These are phyloP conservation scores for Bullera alba DNA, from an alignment of 768 basidiomycete genomes.

Conservation along the genomic window DNA sequence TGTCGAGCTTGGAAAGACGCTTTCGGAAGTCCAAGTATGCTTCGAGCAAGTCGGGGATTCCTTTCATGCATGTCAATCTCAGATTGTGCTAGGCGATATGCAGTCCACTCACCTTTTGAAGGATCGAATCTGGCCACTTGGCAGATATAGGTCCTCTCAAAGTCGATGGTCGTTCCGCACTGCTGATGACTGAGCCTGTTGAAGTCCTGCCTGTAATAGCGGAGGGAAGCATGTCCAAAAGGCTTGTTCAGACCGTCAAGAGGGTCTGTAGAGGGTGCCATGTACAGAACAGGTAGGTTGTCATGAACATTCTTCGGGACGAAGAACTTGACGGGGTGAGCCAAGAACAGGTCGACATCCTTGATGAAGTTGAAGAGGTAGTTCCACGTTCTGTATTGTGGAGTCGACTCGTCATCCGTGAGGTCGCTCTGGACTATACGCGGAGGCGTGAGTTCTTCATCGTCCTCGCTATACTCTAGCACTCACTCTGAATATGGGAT, in stretches of 20 bases:
- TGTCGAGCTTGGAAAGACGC: constrained; percentile 49
- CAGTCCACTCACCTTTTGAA: constrained; percentile 64
- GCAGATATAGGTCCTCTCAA: constrained; percentile 69
- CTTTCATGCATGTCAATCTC: constrained; percentile 7
- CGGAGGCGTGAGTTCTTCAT: background rate
- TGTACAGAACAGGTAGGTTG: constrained; percentile 41
- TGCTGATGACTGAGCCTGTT: constrained; percentile 36
- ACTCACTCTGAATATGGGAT: constrained; percentile 77
- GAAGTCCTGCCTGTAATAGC: constrained; percentile 41
- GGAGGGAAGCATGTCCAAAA: constrained; percentile 47
- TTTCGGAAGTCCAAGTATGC: constrained; percentile 78
- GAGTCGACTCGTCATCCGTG: constrained; percentile 69
- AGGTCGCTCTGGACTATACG: constrained; percentile 62
- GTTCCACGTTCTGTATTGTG: constrained; percentile 87
- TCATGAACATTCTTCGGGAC: constrained; percentile 77
- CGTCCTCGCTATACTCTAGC: background rate
- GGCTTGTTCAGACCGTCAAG: constrained; percentile 94
- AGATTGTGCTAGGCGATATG: background rate
- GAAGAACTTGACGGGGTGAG: constrained; percentile 73
- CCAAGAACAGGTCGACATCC: constrained; percentile 78
- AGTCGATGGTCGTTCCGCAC: constrained; percentile 43
- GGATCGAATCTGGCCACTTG: constrained; percentile 96
- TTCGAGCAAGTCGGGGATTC: constrained; percentile 50
- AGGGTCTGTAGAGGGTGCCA: constrained; percentile 43
- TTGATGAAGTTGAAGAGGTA: constrained; percentile 91